These are phyloP conservation scores for Ophiosphaerella narmari DNA, from an alignment of 2,329 filamentous ascomycete genomes.

Conservation along the genomic window DNA sequence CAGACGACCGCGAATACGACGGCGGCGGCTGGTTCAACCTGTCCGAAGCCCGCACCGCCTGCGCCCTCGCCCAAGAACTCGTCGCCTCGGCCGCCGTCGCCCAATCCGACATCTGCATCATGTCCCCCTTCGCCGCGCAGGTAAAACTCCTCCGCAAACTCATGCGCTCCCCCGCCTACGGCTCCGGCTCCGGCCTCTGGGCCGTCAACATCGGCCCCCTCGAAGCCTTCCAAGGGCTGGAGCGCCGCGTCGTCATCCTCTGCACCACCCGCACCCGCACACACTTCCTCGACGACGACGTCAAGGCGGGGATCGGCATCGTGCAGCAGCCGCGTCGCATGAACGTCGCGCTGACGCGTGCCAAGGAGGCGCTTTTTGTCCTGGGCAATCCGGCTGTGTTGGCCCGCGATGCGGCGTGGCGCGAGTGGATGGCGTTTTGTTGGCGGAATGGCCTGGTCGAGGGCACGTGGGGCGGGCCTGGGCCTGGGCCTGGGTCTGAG, in stretches of 20 bases:
- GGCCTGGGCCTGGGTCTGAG: not conserved
- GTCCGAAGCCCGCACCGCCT: conserved; percentile 37
- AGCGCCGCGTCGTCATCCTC: conserved; percentile 51
- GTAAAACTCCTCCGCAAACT: conserved; percentile 46
- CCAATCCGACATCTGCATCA: conserved; percentile 49
- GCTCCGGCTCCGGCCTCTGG: conserved; percentile 28
- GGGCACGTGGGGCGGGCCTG: conserved; percentile 10
- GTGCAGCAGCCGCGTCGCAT: conserved; percentile 47
- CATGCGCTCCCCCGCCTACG: conserved; percentile 33
- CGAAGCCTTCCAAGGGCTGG: conserved; percentile 54
- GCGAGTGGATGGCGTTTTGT: conserved; percentile 46
- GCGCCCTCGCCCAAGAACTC: conserved; percentile 33
- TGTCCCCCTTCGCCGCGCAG: conserved; percentile 53
- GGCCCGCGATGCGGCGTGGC: conserved; percentile 45
- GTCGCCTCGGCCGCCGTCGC: conserved; percentile 27
- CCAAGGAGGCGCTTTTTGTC: conserved; percentile 50
- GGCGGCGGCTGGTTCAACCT: conserved; percentile 47
- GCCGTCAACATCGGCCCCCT: conserved; percentile 52
- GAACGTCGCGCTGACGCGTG: conserved; percentile 53
- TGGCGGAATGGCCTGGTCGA: conserved; percentile 42
- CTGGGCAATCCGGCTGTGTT: conserved; percentile 49
- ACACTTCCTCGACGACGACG: conserved; percentile 41
- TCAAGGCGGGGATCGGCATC: conserved; percentile 40
- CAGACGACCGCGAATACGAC: conserved; percentile 50
- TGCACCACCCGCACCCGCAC: conserved; percentile 49